These are phyloP conservation scores for Cordyceps pruinosa DNA, from an alignment of 2,329 filamentous ascomycete species.

Conservation along the genomic window DNA sequence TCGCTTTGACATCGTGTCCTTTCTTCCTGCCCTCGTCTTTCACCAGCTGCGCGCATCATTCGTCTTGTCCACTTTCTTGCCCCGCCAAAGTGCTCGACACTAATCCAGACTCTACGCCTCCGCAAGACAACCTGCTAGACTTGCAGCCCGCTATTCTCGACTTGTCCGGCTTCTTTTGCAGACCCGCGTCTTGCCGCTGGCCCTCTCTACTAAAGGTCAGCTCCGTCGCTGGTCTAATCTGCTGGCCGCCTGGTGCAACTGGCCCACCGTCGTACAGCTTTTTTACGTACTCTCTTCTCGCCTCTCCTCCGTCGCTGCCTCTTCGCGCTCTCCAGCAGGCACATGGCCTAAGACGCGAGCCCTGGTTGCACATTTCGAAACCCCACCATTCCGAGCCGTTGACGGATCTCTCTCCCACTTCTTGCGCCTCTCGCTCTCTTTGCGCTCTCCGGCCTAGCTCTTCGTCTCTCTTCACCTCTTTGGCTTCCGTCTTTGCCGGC, in stretches of 20 bases:
- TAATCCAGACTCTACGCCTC: conserved; percentile 6
- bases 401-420: background rate
- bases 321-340: background rate
- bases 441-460: background rate
- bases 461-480: background rate
- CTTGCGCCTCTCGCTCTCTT: background rate
- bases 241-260: background rate
- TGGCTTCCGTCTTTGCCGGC: background rate
- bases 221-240: conserved; percentile 1
- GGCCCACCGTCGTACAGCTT: conserved; percentile 12
- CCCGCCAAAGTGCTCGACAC: conserved; percentile 6
- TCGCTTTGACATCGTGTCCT: background rate
- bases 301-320: background rate
- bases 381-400: conserved; percentile 3
- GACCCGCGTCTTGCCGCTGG: conserved; percentile 9
- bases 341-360: conserved; percentile 12
- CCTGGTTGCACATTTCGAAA: conserved; percentile 8
- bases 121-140: conserved; percentile 6
- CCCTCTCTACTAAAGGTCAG: background rate
- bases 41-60: background rate
- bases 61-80: conserved; percentile 7
- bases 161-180: conserved; percentile 3
- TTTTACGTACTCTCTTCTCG: conserved; percentile 11
- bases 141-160: conserved; percentile 7
- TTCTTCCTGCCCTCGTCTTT: background rate